These are phyloP conservation scores for Ascomycota sp. DNA, from an alignment of 2,329 filamentous ascomycete genomes.

Conservation along the genomic window DNA sequence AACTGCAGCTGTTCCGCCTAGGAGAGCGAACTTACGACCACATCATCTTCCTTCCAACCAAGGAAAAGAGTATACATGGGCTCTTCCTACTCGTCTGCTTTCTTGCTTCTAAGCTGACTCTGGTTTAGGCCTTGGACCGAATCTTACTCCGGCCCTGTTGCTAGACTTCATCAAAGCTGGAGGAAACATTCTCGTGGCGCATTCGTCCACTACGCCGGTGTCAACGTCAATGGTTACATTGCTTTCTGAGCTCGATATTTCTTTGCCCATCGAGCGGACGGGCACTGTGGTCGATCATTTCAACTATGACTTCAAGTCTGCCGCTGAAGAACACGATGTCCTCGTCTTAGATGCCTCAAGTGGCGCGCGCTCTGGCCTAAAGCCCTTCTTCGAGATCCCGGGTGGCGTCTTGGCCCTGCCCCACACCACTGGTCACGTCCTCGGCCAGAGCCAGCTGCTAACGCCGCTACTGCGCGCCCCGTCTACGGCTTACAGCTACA, in stretches of 20 bases:
- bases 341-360: conserved; percentile 52
- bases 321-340: conserved; percentile 69
- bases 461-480: conserved; percentile 65
- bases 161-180: conserved; percentile 79
- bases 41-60: conserved; percentile 66
- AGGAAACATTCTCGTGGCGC: conserved; percentile 73
- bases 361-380: conserved; percentile 42
- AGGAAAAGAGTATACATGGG: conserved; percentile 53
- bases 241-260: conserved; percentile 71
- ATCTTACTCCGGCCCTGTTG: conserved; percentile 63
- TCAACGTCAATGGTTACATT: conserved; percentile 54
- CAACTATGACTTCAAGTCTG: conserved; percentile 60
- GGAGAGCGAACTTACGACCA: conserved; percentile 84
- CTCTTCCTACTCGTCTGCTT: background rate
- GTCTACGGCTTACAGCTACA: conserved; percentile 75
- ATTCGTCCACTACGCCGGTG: conserved; percentile 48
- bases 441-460: conserved; percentile 58
- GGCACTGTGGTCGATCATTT: conserved; percentile 86
- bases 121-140: conserved; percentile 54
- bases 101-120: background rate
- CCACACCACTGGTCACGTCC: conserved; percentile 53
- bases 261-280: conserved; percentile 65
- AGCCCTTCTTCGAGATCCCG: conserved; percentile 46
- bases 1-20: conserved; percentile 57
- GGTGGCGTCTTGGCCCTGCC: conserved; percentile 54